phyloP scores from a whole-genome alignment of 805 yeast genomes.

The Suhomyces pyralidae region DNA sequence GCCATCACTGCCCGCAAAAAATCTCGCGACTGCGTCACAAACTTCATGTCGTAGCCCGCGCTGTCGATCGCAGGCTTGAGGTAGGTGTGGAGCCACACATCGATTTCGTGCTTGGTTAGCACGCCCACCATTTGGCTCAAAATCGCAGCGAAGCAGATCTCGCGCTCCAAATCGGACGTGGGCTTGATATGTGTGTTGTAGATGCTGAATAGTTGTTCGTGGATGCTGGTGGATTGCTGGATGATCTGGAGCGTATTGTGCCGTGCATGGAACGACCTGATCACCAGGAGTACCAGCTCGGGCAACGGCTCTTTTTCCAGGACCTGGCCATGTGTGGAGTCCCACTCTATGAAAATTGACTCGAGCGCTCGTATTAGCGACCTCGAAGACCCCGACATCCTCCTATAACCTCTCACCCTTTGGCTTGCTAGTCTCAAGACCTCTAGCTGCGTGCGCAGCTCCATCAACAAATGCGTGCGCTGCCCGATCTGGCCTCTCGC shows the following conservation, averaged over 20 bases:
- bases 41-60: slow-evolving; percentile 47
- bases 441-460: neutral
- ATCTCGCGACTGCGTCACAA: slow-evolving; percentile 30
- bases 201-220: slow-evolving; percentile 34
- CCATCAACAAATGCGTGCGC: neutral
- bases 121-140: slow-evolving; percentile 33
- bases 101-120: slow-evolving; percentile 28
- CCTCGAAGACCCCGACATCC: slow-evolving; percentile 24
- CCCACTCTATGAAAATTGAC: slow-evolving; percentile 23
- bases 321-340: neutral
- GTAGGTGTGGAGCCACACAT: slow-evolving; percentile 50
- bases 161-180: slow-evolving; percentile 26
- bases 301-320: neutral
- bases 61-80: slow-evolving; percentile 54
- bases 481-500: neutral
- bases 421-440: neutral
- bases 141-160: slow-evolving; percentile 37
- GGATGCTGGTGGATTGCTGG: slow-evolving; percentile 27
- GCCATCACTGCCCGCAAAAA: slow-evolving; percentile 22
- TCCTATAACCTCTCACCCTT: neutral
- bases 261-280: slow-evolving; percentile 13
- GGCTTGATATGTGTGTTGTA: slow-evolving; percentile 31
- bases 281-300: slow-evolving; percentile 1
- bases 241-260: slow-evolving; percentile 36
- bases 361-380: slow-evolving; percentile 26